Percentiles rank a stretch among this genome's conserved stretches.
These are phyloP conservation scores for Cardamine chenopodiifolia DNA, from an alignment of 345 rosid genomes.

Conservation along the genomic window DNA sequence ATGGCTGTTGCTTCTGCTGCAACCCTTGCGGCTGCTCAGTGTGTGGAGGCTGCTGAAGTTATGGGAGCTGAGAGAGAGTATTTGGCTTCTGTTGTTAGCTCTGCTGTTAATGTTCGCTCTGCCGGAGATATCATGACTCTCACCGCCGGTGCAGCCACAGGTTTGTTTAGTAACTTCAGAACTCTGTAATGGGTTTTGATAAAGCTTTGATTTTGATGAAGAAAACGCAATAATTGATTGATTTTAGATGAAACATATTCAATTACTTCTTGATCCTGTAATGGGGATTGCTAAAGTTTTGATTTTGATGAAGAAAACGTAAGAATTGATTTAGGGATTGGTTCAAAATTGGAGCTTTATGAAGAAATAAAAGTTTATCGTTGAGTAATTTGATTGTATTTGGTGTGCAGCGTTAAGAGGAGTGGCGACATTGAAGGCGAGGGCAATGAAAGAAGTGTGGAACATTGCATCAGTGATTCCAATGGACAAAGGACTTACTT, in stretches of 20 bases:
- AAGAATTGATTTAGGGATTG: not conserved
- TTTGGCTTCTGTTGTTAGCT: slow-evolving; percentile 69
- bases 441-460: slow-evolving; percentile 96
- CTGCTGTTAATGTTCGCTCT: slow-evolving; percentile 79
- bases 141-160: slow-evolving; percentile 91
- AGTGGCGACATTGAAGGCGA: slow-evolving; percentile 87
- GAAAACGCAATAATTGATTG: not conserved
- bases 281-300: slow-evolving; percentile 1
- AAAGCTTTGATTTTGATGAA: slow-evolving; percentile 3
- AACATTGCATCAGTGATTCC: slow-evolving; percentile 95
- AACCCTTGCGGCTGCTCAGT: slow-evolving; percentile 81
- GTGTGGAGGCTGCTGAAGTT: slow-evolving; percentile 87
- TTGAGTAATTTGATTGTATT: not conserved
- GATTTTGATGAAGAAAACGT: not conserved
- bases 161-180: slow-evolving; percentile 50
- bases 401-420: slow-evolving; percentile 76
- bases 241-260: not conserved
- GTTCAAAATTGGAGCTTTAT: not conserved
- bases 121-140: slow-evolving; percentile 86
- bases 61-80: slow-evolving; percentile 92
- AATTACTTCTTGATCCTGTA: not conserved
- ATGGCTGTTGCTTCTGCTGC: slow-evolving; percentile 93
- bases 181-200: not conserved
- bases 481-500: slow-evolving; percentile 69
- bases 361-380: not conserved